Evolutionary conservation across 2,329 filamentous ascomycete species (phyloP), one percentile per base, ranked within the genome.

Genomic region (Microcyclospora tardicrescens): DNA sequence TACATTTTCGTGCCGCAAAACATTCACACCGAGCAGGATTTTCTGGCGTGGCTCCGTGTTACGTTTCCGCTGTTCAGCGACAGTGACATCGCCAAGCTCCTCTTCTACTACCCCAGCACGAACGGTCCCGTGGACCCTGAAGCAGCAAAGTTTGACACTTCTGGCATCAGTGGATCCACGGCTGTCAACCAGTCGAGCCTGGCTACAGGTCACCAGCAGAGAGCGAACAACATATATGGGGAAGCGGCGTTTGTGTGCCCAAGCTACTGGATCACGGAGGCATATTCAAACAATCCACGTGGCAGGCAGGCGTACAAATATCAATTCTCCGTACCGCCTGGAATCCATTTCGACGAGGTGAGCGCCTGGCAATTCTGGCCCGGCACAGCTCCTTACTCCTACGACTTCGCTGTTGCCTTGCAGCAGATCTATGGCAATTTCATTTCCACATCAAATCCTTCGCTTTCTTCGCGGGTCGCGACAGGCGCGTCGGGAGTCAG

Each of bases 181-280:
- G 69, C 72, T 1, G 55, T 74, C 14, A 69, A 69, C 29, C 61
- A 70, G 31, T 69, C 66, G 14, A 58, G 61, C 24, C 61, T 63
- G 28, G 69, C 60, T 2, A 66, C 63, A 2, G 72, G 72, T 16
- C 70, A 72, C 48, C 72, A 75, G 44, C 71, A 77, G 47, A 63
- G 66, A 16, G 68, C 63, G 8, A 57, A 62, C 42, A 69, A 72
- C 46, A 63, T 75, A 32, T 69, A 68, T 44, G 69, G 64, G 33
- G 72, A 77, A 52, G 59, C 64, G 1, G 69, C 68, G 2, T 75
- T 75, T 43, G 60, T 69, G 33, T 77, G 73, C 49, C 67, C 72
- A 0, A 64, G 67, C 0, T 74, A 75, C 53, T 75, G 71, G 72
- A 55, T 75, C 39, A 65, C 66, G 2, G 59, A 66, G 28, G 69